These are phyloP conservation scores for Marsdenia floribunda DNA, from an alignment of 257 asterid species.

Conservation along the genomic window DNA sequence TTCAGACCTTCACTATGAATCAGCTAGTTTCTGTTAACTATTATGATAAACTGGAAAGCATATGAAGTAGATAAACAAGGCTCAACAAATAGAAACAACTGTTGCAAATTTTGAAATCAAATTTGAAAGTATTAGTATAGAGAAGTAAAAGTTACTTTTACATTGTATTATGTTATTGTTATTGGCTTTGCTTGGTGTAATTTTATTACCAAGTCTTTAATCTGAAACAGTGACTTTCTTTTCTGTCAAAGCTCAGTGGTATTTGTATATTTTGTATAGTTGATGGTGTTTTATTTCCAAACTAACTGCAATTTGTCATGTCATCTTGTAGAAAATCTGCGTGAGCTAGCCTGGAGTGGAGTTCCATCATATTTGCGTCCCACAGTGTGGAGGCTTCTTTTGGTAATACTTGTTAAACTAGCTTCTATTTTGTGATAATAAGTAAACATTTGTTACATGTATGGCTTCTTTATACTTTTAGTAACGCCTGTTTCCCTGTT, in stretches of 20 bases:
- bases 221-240: neutral
- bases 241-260: neutral
- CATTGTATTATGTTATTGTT: no score
- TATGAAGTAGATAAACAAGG: no score
- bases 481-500: neutral
- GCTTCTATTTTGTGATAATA: neutral
- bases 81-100: no score
- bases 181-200: no score
- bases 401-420: constrained; percentile 47
- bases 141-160: no score
- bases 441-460: neutral
- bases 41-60: no score
- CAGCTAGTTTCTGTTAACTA: no score
- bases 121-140: no score
- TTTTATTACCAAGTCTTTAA: no score
- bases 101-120: no score
- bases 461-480: neutral
- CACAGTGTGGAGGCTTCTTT: constrained; percentile 87
- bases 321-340: constrained; percentile 71
- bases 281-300: constrained; percentile 9
- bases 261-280: neutral
- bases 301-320: constrained; percentile 2
- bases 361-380: constrained; percentile 92
- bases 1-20: no score
- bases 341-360: constrained; percentile 97